Base-by-base conservation (phyloP, 2,329 filamentous ascomycete genomes). In the Colletotrichum navitas region DNA sequence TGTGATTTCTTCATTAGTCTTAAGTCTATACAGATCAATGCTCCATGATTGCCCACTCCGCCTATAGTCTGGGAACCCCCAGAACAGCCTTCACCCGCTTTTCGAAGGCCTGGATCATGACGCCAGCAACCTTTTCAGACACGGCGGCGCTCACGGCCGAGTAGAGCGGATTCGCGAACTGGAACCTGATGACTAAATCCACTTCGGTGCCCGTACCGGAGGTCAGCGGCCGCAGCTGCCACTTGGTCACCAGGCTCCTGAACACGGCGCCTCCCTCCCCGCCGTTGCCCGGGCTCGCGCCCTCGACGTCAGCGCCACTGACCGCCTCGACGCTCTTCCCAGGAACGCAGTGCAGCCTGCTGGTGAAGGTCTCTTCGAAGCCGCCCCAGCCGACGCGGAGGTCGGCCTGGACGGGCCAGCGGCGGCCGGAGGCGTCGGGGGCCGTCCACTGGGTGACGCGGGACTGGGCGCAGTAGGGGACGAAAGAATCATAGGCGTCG, bases 51-150 rank as follows among this genome's bases (percentile, higher is more conserved):
- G 39, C 26, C 4, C 16, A 36, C 41, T 36, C 26, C n/a, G n/a
- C 5, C 10, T 59, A 51, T 58, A 36, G 71, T 54, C 65, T 74
- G 47, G 32, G 45, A 43, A 45, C 58, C 5, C 82, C 83, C 76
- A 88, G 80, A 59, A 94, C 79, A 76, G 88, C 84, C 78, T 85
- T 85, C 7, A 96, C 94, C 78, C 93, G 87, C 81, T 89, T 89
- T 84, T 98, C 95, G 84, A 99, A 99, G 1, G 96, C 95, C 80
- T 93, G 91, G 75, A 98, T 93, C 94, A 99, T 97, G 74, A 93
- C 86, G 5, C 90, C 91, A 1, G 94, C 95, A 74, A 98, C 90
- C 82, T 93, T 94, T 41, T 94, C 92, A 74, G 94, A 94, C 32
- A 96, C 91, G 43, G 93, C 92, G 47, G 90, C 88, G 79, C 95